Evolutionary conservation across 2,329 filamentous ascomycete species (phyloP).

Genomic region (Colletotrichum sp.): DNA sequence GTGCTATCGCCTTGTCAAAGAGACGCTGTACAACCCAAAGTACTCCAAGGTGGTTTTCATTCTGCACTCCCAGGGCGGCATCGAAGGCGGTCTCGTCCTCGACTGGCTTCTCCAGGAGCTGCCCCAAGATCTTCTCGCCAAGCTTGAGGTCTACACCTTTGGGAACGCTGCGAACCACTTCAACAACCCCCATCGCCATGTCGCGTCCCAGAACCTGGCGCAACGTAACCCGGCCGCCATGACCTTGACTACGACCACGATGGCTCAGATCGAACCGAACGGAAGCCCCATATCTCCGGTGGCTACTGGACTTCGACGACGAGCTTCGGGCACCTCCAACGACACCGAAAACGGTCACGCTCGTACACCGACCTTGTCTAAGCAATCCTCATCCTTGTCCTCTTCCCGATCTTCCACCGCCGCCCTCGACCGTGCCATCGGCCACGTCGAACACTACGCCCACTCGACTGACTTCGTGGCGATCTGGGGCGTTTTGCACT

Average conservation of each 20-base stretch:
- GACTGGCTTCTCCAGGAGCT: constrained; percentile 80
- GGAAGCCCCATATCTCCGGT: constrained; percentile 14
- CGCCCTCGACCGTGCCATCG: constrained; percentile 58
- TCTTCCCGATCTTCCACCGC: constrained; percentile 39
- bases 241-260: constrained; percentile 14
- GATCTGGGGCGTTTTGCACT: constrained; percentile 75
- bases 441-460: constrained; percentile 81
- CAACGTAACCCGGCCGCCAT: constrained; percentile 38
- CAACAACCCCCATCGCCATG: constrained; percentile 65
- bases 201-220: constrained; percentile 40
- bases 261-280: background rate
- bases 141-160: constrained; percentile 80
- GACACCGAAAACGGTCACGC: background rate
- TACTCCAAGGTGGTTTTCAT: constrained; percentile 76
- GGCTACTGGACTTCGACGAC: background rate
- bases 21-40: constrained; percentile 64
- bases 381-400: constrained; percentile 31
- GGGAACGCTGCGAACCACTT: constrained; percentile 82
- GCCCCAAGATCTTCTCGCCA: constrained; percentile 66
- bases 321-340: background rate
- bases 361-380: constrained; percentile 6
- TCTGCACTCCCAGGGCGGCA: constrained; percentile 78
- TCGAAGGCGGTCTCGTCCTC: constrained; percentile 73
- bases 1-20: constrained; percentile 68
- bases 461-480: constrained; percentile 77